These are phyloP conservation scores for Graphiopsis chlorocephala DNA, from an alignment of 2,329 filamentous ascomycete species.

Conservation along the genomic window DNA sequence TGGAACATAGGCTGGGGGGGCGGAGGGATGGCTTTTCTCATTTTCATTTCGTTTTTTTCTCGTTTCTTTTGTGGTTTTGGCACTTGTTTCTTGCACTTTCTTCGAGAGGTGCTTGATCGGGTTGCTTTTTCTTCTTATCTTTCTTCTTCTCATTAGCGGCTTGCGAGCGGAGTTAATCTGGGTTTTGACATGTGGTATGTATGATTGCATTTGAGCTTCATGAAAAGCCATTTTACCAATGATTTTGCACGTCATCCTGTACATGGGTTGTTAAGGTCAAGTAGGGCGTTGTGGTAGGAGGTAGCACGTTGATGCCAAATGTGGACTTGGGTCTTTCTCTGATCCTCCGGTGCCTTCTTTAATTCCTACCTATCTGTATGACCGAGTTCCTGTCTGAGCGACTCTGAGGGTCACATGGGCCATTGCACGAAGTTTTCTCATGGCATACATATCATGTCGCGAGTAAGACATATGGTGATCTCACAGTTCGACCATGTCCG, in stretches of 20 bases:
- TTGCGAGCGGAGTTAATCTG: not conserved
- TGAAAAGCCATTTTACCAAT: not conserved
- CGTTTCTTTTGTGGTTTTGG: not conserved
- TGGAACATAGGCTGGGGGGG: not conserved
- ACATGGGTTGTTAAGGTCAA: not conserved
- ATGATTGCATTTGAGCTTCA: slow-evolving; percentile 3
- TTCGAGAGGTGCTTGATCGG: not conserved
- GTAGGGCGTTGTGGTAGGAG: not conserved
- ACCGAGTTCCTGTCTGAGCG: not conserved
- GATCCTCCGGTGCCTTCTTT: too few species aligned
- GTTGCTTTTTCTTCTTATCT: not conserved
- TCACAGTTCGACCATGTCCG: too few species aligned
- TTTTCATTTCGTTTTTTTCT: not conserved
- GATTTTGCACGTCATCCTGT: not conserved
- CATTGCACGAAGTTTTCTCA: not conserved
- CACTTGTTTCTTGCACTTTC: not conserved
- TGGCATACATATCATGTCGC: too few species aligned
- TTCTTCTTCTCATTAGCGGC: not conserved
- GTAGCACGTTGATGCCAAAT: not conserved
- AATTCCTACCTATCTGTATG: too few species aligned
- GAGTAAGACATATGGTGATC: too few species aligned
- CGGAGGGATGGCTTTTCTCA: not conserved
- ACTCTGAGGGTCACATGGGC: not conserved
- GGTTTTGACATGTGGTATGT: not conserved
- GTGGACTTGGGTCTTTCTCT: not conserved